Base-by-base conservation (phyloP, 805 yeast species). In the Pichia gijzeniarum region DNA sequence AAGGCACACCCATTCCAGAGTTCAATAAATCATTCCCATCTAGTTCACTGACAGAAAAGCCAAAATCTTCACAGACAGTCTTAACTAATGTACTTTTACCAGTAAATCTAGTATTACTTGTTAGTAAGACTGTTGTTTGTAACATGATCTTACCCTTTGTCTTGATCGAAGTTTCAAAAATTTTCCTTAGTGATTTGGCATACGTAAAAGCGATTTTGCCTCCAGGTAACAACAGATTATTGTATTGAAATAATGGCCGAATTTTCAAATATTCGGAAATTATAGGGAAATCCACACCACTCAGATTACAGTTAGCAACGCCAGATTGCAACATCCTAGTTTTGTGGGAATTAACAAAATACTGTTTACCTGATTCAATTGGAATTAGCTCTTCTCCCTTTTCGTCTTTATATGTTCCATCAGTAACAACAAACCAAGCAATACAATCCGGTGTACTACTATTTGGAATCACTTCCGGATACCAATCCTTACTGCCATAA, bases 381-480 rank as follows among this genome's bases (percentile, higher is more conserved):
- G 50, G 51, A 3, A 55, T 54, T 4, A 56, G 62, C 2, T 64
- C 58, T 4, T 33, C 47, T 3, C 37, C 28, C 10, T 38, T 25
- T 6, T 45, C 48, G 17, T 41, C 38, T 2, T 62, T 68, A 3
- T 72, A 73, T 5, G 66, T 56, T 4, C 80, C 67, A 6, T 75
- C 82, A 2, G 76, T 70, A 2, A 91, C 75, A 53, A 76, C 77
- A 63, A 89, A 91, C 96, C 96, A 91, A 0, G 89, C 95, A 17
- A 90, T 74, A 0, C 77, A 69, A 58, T 89, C 87, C 1, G 85
- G 79, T 19, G 70, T 25, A 7, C 10, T 71, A 0, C 86, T 87
- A 3, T 67, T 62, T 0, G 89, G 88, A 2, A 77, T 63, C 4
- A 71, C 65, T 2, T 61, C 61, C 1, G 68, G 68, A 13, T 57